phyloP scores from a whole-genome alignment of 2,329 filamentous ascomycete species.

The Geoglossum cookeanum region DNA sequence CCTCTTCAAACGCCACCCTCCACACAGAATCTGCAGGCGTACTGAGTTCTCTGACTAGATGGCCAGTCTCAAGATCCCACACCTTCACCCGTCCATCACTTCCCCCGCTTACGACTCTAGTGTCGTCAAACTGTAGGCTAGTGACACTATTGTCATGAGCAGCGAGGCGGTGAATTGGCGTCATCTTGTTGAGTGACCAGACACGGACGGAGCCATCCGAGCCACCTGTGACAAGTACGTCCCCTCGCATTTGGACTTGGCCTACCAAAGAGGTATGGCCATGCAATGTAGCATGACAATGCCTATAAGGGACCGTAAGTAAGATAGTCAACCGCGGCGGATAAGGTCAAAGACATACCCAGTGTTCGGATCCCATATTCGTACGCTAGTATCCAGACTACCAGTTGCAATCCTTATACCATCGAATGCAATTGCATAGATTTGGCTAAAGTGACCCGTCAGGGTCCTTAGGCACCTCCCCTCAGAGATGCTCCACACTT shows the following conservation, averaged over 20 bases:
- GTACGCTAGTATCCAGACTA: constrained; percentile 86
- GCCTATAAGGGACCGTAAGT: constrained; percentile 23
- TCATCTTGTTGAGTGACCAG: constrained; percentile 83
- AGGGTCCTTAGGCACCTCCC: constrained; percentile 81
- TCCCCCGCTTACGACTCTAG: constrained; percentile 83
- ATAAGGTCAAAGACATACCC: constrained; percentile 37
- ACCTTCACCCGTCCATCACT: constrained; percentile 97
- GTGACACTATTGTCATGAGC: constrained; percentile 98
- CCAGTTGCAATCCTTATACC: constrained; percentile 85
- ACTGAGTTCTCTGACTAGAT: constrained; percentile 77
- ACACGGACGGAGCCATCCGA: constrained; percentile 92
- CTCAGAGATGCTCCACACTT: constrained; percentile 95
- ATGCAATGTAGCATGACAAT: constrained; percentile 80
- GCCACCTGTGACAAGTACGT: constrained; percentile 87
- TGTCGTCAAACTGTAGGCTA: constrained; percentile 91
- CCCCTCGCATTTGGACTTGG: constrained; percentile 85
- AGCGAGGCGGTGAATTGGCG: constrained; percentile 80
- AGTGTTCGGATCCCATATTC: constrained; percentile 85
- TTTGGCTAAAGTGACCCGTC: constrained; percentile 91
- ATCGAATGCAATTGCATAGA: constrained; percentile 96
- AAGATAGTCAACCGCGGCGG: constrained; percentile 4
- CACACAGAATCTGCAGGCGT: constrained; percentile 87
- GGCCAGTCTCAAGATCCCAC: constrained; percentile 87
- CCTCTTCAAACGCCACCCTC: constrained; percentile 94
- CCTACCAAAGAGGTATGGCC: constrained; percentile 94